phyloP scores from a whole-genome alignment of 805 yeast species.

The Barnettozyma populi region DNA sequence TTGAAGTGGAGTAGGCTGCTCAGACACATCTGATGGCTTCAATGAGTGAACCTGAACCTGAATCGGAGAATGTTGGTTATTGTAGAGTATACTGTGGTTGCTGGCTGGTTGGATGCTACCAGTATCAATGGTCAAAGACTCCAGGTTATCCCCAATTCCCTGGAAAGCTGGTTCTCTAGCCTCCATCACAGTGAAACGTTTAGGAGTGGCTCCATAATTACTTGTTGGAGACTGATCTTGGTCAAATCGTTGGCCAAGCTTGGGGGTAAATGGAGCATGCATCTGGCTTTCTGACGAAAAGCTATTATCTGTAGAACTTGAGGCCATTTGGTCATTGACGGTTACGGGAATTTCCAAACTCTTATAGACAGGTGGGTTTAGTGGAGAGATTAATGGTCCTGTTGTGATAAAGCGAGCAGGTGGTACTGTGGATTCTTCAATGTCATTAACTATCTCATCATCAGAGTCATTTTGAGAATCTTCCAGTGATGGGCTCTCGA shows the following conservation, averaged over 20 bases:
- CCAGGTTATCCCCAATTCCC: no score
- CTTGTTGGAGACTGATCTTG: background rate
- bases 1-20: background rate
- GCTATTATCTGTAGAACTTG: background rate
- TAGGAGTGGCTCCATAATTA: slow-evolving; percentile 1
- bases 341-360: background rate
- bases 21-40: slow-evolving; percentile 9
- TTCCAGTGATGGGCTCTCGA: slow-evolving; percentile 5
- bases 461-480: background rate
- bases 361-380: background rate
- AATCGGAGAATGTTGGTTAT: slow-evolving; percentile 5
- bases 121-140: background rate
- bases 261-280: background rate
- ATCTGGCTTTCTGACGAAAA: background rate
- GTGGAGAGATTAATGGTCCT: no score
- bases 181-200: background rate
- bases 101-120: background rate
- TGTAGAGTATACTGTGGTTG: slow-evolving; percentile 1
- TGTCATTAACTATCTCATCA: slow-evolving; percentile 1
- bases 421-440: background rate
- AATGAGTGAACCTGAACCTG: background rate
- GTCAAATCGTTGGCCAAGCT: background rate
- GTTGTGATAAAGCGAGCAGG: background rate
- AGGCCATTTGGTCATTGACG: background rate
- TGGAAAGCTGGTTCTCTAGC: background rate